Evolutionary conservation across 257 asterid species (phyloP).

Genomic region (Solanum bulbocastanum): DNA sequence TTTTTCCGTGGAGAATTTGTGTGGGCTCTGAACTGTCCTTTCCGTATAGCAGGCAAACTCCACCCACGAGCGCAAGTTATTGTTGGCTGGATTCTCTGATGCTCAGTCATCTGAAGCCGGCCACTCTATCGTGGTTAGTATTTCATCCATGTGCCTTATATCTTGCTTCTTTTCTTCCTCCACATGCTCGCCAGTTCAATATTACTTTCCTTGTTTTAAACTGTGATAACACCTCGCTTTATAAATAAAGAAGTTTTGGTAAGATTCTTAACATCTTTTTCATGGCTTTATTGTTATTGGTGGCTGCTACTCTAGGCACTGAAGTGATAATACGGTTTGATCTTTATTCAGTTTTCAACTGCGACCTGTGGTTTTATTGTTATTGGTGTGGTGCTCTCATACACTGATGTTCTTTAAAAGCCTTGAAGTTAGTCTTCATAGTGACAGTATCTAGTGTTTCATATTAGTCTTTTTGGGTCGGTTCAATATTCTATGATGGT

Average conservation of each 20-base stretch:
- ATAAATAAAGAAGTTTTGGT: not conserved
- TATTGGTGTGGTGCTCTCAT: not conserved
- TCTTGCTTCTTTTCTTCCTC: not conserved
- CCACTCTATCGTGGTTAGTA: slow-evolving; percentile 54
- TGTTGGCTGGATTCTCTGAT: slow-evolving; percentile 78
- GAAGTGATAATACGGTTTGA: not conserved
- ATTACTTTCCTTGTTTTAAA: not conserved
- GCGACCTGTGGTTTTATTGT: not conserved
- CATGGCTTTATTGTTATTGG: not conserved
- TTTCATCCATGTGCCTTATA: not conserved
- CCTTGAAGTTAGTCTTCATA: not conserved
- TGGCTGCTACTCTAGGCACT: not conserved
- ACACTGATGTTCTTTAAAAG: not conserved
- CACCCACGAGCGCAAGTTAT: slow-evolving; percentile 57
- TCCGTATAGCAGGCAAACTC: slow-evolving; percentile 39
- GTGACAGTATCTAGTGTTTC: not conserved
- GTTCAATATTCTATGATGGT: not conserved
- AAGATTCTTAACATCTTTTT: not conserved
- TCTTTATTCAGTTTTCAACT: not conserved
- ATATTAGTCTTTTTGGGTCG: not conserved
- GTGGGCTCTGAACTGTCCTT: not conserved
- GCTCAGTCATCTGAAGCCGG: slow-evolving; percentile 34
- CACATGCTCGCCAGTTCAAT: not conserved
- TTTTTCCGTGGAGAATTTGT: not conserved
- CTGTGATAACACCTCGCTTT: not conserved